Percentiles rank a stretch among this genome's conserved stretches.
Conservation (phyloP, 768 basidiomycete species). For the Hygrocybe punicea region DNA sequence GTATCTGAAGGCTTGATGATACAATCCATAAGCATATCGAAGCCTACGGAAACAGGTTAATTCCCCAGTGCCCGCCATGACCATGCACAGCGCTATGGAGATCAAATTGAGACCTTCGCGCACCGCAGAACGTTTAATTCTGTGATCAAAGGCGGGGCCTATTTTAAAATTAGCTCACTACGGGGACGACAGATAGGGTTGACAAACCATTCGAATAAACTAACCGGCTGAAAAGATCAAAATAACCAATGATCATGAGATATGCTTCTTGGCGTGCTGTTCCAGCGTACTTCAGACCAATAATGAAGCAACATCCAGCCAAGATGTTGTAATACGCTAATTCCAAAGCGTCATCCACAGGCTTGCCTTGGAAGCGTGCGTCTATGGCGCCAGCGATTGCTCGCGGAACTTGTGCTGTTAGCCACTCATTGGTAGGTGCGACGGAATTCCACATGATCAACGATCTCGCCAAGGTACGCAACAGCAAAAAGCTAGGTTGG, state of each 20-base stretch:
- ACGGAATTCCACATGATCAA: constrained; percentile 88
- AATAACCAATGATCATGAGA: constrained; percentile 72
- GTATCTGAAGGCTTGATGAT: constrained; percentile 70
- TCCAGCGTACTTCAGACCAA: constrained; percentile 91
- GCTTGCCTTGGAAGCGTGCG: constrained; percentile 45
- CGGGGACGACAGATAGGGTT: constrained; percentile 1
- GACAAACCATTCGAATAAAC: constrained; percentile 65
- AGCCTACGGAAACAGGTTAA: constrained; percentile 83
- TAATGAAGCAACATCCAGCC: constrained; percentile 86
- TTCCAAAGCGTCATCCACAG: constrained; percentile 69
- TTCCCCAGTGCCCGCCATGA: constrained; percentile 98
- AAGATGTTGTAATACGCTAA: constrained; percentile 90
- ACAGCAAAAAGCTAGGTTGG: constrained; percentile 81
- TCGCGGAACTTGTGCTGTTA: constrained; percentile 63
- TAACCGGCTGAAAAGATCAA: constrained; percentile 72
- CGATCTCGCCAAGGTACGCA: constrained; percentile 71
- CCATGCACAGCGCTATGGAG: constrained; percentile 80
- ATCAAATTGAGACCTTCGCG: constrained; percentile 87
- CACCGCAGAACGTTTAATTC: constrained; percentile 82
- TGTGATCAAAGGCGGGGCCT: constrained; percentile 82
- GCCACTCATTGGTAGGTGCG: constrained; percentile 69
- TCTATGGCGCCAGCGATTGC: constrained; percentile 63
- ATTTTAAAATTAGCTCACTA: constrained; percentile 7
- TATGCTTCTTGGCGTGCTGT: constrained; percentile 91
- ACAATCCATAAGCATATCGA: constrained; percentile 86